Evolutionary conservation across 805 yeast species (phyloP).

Genomic region (Nakazawaea siamensis): DNA sequence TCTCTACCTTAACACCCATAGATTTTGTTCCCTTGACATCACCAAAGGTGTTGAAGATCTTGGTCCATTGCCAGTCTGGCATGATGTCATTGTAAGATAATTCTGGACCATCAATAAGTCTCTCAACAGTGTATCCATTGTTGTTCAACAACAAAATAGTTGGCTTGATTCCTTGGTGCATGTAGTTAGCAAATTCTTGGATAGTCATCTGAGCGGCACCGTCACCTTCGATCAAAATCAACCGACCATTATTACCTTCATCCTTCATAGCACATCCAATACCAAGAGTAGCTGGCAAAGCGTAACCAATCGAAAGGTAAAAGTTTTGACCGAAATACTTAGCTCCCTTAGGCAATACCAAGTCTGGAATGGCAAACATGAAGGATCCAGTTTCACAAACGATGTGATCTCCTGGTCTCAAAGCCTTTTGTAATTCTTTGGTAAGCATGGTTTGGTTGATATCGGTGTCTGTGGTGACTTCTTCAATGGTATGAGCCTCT

Average conservation of each 20-base stretch:
- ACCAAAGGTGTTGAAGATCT: constrained; percentile 59
- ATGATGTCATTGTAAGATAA: constrained; percentile 77
- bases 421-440: constrained; percentile 28
- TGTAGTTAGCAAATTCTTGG: constrained; percentile 68
- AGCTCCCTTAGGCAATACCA: constrained; percentile 48
- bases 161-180: constrained; percentile 54
- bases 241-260: constrained; percentile 36
- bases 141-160: constrained; percentile 73
- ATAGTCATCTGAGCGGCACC: constrained; percentile 94
- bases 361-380: constrained; percentile 68
- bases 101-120: constrained; percentile 73
- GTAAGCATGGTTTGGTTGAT: constrained; percentile 42
- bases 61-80: constrained; percentile 76
- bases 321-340: constrained; percentile 58
- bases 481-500: constrained; percentile 14
- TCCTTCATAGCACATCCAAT: constrained; percentile 68
- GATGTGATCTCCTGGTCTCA: constrained; percentile 61
- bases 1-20: constrained; percentile 11
- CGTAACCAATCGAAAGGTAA: constrained; percentile 83
- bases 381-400: constrained; percentile 80
- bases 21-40: constrained; percentile 20
- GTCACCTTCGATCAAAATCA: constrained; percentile 78
- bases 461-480: constrained; percentile 20
- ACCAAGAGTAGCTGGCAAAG: constrained; percentile 82
- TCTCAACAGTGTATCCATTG: constrained; percentile 84